Evolutionary conservation across 495 filamentous ascomycete species (phyloP).

Genomic region (Aeminium ludgeri): DNA sequence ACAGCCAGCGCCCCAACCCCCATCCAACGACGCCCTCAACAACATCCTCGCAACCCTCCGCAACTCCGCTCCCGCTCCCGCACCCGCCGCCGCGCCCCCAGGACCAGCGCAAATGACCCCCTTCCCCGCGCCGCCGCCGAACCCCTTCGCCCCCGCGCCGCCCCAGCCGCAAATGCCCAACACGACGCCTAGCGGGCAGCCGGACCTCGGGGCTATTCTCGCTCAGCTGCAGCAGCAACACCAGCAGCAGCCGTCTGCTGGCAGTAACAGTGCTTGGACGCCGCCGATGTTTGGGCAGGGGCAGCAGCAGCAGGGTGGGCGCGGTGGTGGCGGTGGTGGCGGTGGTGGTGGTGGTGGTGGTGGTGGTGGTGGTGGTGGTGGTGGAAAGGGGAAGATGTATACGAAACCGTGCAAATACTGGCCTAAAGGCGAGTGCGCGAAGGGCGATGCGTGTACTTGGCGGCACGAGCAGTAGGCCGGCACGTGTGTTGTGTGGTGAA

Average conservation of each 20-base stretch:
- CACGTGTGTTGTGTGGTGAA: too few species aligned
- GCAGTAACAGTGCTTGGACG: conserved; percentile 5
- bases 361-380: neutral
- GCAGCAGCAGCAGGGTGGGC: conserved; percentile 3
- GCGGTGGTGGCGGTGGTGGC: neutral
- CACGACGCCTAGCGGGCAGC: conserved; percentile 1
- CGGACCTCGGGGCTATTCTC: conserved; percentile 12
- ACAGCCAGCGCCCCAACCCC: neutral
- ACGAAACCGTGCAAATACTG: conserved; percentile 55
- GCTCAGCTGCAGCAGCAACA: conserved; percentile 3
- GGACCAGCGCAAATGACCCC: neutral
- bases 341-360: neutral
- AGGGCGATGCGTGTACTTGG: conserved; percentile 75
- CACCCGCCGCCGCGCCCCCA: neutral
- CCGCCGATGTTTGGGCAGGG: conserved; percentile 3
- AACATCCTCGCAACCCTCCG: neutral
- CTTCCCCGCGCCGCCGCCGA: neutral
- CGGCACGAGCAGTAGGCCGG: conserved; percentile 43
- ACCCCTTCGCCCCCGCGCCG: neutral
- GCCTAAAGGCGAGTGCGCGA: conserved; percentile 59
- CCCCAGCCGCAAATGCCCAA: neutral
- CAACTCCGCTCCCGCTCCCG: neutral
- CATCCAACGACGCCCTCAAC: neutral
- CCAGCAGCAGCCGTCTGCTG: neutral
- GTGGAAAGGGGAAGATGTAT: conserved; percentile 13